Conservation (phyloP, 1,284 basidiomycete species). For the Exobasidium cylindrosporum region DNA sequence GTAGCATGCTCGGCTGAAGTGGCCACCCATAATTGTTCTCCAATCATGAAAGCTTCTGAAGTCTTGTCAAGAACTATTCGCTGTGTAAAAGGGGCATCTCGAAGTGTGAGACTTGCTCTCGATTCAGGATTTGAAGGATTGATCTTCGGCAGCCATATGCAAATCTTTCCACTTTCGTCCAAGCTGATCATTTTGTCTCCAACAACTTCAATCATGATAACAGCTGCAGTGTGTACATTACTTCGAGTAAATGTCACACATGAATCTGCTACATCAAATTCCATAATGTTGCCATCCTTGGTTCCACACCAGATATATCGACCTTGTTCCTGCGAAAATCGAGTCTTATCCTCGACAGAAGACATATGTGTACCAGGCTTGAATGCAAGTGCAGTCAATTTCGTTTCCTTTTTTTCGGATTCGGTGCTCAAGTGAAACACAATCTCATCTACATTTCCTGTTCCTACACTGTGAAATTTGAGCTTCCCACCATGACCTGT, state of each 20-base stretch:
- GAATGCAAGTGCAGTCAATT: slow-evolving; percentile 35
- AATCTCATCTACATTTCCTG: slow-evolving; percentile 11
- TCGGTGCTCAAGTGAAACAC: slow-evolving; percentile 33
- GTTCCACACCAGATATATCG: slow-evolving; percentile 51
- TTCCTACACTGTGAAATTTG: slow-evolving; percentile 38
- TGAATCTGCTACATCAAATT: slow-evolving; percentile 40
- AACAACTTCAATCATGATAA: slow-evolving; percentile 36
- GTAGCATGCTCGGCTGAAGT: slow-evolving; percentile 14
- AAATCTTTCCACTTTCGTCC: slow-evolving; percentile 53
- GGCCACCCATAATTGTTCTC: slow-evolving; percentile 49
- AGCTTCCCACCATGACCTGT: slow-evolving; percentile 38
- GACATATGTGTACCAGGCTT: slow-evolving; percentile 9
- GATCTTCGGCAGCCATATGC: slow-evolving; percentile 34
- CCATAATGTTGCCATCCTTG: slow-evolving; percentile 41
- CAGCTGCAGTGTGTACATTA: slow-evolving; percentile 38
- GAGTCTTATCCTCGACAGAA: background rate
- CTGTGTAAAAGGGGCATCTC: slow-evolving; percentile 41
- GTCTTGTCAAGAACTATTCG: slow-evolving; percentile 46
- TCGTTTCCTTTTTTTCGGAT: slow-evolving; percentile 30
- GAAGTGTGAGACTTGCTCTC: slow-evolving; percentile 23
- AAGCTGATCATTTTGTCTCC: slow-evolving; percentile 42
- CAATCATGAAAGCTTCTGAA: slow-evolving; percentile 31
- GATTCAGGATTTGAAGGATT: slow-evolving; percentile 15
- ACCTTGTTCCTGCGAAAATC: slow-evolving; percentile 19
- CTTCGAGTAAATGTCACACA: slow-evolving; percentile 26